Evolutionary conservation across 192 early-diverging fungal species (phyloP).

Genomic region (Cladochytrium replicatum): DNA sequence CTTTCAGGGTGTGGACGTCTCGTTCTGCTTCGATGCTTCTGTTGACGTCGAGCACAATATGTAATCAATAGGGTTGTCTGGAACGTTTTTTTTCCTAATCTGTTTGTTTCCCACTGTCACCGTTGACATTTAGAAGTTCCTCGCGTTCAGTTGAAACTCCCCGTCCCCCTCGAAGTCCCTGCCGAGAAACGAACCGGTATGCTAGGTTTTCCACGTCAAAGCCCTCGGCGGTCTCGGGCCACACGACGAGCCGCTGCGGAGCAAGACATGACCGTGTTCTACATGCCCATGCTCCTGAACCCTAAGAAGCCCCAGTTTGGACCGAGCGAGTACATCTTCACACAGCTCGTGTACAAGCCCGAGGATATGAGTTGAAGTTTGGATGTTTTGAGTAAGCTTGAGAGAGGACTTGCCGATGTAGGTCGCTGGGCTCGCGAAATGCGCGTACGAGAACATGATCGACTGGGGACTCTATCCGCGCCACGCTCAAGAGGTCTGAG

Average conservation of each 20-base stretch:
- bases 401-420: too few species aligned
- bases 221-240: background rate
- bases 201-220: constrained; percentile 8
- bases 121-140: constrained; percentile 4
- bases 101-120: constrained; percentile 1
- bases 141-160: background rate
- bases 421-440: too few species aligned
- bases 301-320: too few species aligned
- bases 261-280: constrained; percentile 1
- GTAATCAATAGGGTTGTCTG: constrained; percentile 5
- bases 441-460: too few species aligned
- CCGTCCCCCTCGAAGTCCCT: background rate
- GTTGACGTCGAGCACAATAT: constrained; percentile 49
- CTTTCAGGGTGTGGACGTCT: constrained; percentile 47
- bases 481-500: too few species aligned
- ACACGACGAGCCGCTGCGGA: constrained; percentile 3
- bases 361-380: too few species aligned
- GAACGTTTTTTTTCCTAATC: background rate
- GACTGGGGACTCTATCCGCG: too few species aligned
- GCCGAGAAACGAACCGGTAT: background rate
- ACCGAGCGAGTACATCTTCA: too few species aligned
- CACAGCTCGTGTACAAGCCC: too few species aligned
- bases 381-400: too few species aligned
- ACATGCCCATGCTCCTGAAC: constrained; percentile 9
- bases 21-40: constrained; percentile 63